Evolutionary conservation across 2,329 filamentous ascomycete species (phyloP).

Genomic region (Pseudogymnoascus sp.): DNA sequence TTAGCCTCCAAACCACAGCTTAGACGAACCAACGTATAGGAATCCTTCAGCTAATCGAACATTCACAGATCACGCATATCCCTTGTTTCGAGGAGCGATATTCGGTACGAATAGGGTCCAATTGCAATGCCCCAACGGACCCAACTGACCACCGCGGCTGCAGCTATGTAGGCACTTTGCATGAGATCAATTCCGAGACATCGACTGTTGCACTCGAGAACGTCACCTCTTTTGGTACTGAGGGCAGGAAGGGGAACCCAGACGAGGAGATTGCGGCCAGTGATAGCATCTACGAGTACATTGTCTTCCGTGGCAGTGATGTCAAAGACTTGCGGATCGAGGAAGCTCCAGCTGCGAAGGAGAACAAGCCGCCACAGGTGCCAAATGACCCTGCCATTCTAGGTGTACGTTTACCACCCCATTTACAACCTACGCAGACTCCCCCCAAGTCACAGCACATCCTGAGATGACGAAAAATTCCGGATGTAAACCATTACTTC

Average conservation of each 20-base stretch:
- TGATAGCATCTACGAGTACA: constrained; percentile 92
- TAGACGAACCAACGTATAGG: constrained; percentile 7
- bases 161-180: constrained; percentile 90
- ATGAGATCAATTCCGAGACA: constrained; percentile 96
- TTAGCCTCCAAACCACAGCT: constrained; percentile 14
- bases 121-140: constrained; percentile 3
- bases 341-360: constrained; percentile 65
- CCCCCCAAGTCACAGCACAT: constrained; percentile 6
- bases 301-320: constrained; percentile 95
- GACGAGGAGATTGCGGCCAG: constrained; percentile 77
- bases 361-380: constrained; percentile 67
- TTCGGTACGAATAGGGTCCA: constrained; percentile 57
- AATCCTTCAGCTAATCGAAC: constrained; percentile 19
- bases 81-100: constrained; percentile 94
- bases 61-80: constrained; percentile 75
- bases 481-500: constrained; percentile 90
- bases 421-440: constrained; percentile 14
- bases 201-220: constrained; percentile 96
- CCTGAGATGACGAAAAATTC: constrained; percentile 78
- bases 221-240: constrained; percentile 88
- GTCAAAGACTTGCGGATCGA: constrained; percentile 97
- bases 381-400: constrained; percentile 95
- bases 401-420: constrained; percentile 65
- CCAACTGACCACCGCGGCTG: constrained; percentile 21
- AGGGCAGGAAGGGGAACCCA: constrained; percentile 72